Evolutionary conservation across 495 filamentous ascomycete genomes (phyloP).

Genomic region (Amphirosellinia nigrospora): DNA sequence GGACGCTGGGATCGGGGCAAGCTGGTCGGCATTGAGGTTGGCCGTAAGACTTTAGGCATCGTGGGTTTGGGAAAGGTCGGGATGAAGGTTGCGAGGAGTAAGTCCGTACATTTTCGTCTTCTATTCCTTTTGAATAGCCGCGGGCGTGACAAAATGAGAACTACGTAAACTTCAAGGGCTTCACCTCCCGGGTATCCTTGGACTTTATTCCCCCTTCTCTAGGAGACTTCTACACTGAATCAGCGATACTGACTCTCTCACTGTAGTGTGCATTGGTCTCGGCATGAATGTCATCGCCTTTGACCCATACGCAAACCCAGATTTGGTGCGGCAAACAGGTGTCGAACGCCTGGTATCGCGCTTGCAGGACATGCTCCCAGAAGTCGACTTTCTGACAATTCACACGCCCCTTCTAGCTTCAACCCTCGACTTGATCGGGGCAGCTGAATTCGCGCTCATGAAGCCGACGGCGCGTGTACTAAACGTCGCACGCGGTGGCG

Average conservation of each 20-base stretch:
- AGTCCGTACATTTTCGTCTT: background rate
- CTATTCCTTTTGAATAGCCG: background rate
- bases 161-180: background rate
- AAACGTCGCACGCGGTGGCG: constrained; percentile 76
- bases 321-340: constrained; percentile 62
- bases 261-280: constrained; percentile 63
- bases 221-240: background rate
- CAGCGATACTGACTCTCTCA: background rate
- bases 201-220: background rate
- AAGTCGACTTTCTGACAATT: constrained; percentile 74
- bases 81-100: constrained; percentile 66
- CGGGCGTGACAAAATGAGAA: background rate
- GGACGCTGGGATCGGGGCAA: constrained; percentile 73
- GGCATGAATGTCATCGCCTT: constrained; percentile 71
- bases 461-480: constrained; percentile 68
- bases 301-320: constrained; percentile 70
- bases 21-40: constrained; percentile 72
- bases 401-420: constrained; percentile 76
- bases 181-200: background rate
- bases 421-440: constrained; percentile 69
- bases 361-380: constrained; percentile 62
- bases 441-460: constrained; percentile 68
- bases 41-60: constrained; percentile 70
- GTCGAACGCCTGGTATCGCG: constrained; percentile 58
- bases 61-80: constrained; percentile 77